phyloP scores from a whole-genome alignment of 1,284 basidiomycete genomes.

The Leccinum angustisporum region DNA sequence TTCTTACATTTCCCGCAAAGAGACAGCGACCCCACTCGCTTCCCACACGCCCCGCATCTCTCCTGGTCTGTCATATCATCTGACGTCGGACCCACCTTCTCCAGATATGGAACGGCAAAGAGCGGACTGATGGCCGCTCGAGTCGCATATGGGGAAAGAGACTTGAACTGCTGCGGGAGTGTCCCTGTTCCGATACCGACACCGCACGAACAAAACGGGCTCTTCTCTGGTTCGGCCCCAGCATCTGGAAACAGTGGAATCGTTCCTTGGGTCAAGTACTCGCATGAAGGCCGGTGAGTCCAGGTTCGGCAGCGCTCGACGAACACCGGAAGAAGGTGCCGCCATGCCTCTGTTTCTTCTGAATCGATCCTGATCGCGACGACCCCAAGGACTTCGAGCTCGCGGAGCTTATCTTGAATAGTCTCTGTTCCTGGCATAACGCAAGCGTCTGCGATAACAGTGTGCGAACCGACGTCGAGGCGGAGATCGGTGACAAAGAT shows the following conservation, averaged over 20 bases:
- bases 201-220: constrained; percentile 45
- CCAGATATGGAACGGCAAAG: constrained; percentile 46
- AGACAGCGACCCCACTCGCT: constrained; percentile 22
- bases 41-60: constrained; percentile 32
- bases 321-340: constrained; percentile 45
- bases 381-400: constrained; percentile 16
- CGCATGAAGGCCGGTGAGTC: constrained; percentile 46
- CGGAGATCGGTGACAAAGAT: constrained; percentile 43
- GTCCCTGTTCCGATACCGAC: constrained; percentile 39
- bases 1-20: constrained; percentile 39
- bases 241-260: constrained; percentile 34
- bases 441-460: constrained; percentile 45
- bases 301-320: constrained; percentile 55
- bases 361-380: constrained; percentile 15
- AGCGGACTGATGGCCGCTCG: constrained; percentile 50
- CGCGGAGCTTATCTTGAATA: constrained; percentile 2
- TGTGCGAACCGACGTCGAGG: constrained; percentile 45
- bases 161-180: constrained; percentile 29
- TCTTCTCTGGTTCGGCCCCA: constrained; percentile 30
- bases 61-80: not conserved
- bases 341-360: constrained; percentile 43
- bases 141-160: constrained; percentile 42
- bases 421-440: constrained; percentile 37
- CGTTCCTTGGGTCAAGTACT: constrained; percentile 32
- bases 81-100: constrained; percentile 29